These are phyloP conservation scores for Mycena sp. DNA, from an alignment of 1,284 basidiomycete species.

Conservation along the genomic window DNA sequence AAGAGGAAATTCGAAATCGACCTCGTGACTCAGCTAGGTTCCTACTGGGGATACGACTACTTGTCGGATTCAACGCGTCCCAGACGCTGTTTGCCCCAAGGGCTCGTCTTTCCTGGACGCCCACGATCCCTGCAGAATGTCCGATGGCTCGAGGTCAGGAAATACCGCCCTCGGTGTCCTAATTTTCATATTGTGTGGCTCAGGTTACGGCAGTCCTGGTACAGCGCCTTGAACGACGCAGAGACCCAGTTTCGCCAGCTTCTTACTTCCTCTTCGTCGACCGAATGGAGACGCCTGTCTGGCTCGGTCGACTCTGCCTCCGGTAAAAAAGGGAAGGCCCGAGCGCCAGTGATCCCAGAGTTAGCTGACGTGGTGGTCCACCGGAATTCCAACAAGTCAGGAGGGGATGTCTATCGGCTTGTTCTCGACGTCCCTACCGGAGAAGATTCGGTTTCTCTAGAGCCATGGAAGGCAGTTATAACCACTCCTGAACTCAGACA, in stretches of 20 bases:
- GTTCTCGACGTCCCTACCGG: slow-evolving; percentile 80
- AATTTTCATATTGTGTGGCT: slow-evolving; percentile 5
- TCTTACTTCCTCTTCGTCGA: slow-evolving; percentile 66
- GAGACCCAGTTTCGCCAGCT: slow-evolving; percentile 77
- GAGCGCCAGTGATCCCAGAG: slow-evolving; percentile 62
- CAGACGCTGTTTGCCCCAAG: not conserved
- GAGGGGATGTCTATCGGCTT: slow-evolving; percentile 85
- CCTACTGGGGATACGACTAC: not conserved
- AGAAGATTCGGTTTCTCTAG: slow-evolving; percentile 72
- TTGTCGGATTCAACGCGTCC: not conserved
- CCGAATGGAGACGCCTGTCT: slow-evolving; percentile 78
- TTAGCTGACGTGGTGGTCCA: slow-evolving; percentile 74
- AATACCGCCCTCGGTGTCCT: not conserved
- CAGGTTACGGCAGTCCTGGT: slow-evolving; percentile 82
- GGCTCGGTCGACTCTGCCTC: slow-evolving; percentile 53
- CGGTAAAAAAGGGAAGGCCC: slow-evolving; percentile 68
- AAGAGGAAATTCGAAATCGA: not conserved
- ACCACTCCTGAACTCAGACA: slow-evolving; percentile 86
- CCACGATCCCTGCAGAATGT: slow-evolving; percentile 25
- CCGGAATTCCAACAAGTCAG: slow-evolving; percentile 67
- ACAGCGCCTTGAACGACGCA: slow-evolving; percentile 71
- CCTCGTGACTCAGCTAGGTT: not conserved
- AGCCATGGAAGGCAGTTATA: slow-evolving; percentile 86
- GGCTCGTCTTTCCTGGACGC: not conserved
- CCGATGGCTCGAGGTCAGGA: slow-evolving; percentile 37